phyloP scores from a whole-genome alignment of 768 basidiomycete genomes.

The Russula ochroleuca region DNA sequence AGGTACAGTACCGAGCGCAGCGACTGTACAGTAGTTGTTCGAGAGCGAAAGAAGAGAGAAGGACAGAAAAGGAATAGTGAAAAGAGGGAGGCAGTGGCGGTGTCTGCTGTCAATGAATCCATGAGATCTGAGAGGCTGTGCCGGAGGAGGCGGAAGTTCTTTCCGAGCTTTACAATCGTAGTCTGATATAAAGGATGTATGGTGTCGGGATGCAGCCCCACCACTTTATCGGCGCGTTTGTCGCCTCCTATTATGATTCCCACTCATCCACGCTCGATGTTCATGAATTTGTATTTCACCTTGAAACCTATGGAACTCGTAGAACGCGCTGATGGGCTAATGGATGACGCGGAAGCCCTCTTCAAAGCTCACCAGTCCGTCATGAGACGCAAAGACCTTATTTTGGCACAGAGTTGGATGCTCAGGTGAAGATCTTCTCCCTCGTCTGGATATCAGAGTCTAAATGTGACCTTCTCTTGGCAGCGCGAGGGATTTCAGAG shows the following conservation, averaged over 20 bases:
- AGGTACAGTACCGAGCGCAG: no score
- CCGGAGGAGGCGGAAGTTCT: no score
- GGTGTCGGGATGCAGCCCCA: no score
- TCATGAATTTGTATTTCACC: neutral
- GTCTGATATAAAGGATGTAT: no score
- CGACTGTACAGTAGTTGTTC: no score
- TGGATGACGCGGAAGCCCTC: neutral
- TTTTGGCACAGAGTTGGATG: neutral
- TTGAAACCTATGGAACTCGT: neutral
- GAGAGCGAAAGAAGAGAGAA: no score
- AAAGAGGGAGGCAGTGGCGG: no score
- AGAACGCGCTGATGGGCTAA: neutral
- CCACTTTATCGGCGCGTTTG: no score
- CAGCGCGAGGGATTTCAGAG: slow-evolving; percentile 11
- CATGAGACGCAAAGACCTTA: neutral
- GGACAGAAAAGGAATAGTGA: no score
- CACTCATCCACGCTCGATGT: neutral
- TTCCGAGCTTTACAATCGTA: no score
- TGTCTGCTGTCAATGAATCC: no score
- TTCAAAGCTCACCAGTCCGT: neutral
- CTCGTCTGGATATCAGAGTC: neutral
- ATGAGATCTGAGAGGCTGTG: no score
- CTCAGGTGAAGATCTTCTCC: neutral
- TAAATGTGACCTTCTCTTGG: neutral
- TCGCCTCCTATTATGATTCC: neutral